Conservation (phyloP, 129 eudicot genomes). For the Dittrichia graveolens region DNA sequence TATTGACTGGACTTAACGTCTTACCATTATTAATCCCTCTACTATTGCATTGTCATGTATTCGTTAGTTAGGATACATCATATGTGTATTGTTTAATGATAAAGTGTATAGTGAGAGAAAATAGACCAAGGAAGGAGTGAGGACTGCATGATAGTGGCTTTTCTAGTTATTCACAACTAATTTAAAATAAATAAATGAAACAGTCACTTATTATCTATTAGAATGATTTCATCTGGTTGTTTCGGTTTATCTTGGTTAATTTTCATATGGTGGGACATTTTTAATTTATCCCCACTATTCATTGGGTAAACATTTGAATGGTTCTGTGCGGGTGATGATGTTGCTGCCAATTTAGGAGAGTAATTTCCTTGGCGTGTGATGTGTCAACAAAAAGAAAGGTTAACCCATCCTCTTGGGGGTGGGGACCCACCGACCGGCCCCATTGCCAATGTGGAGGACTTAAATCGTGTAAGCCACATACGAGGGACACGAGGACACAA, state of each 20-base stretch:
- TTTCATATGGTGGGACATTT: background rate
- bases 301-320: no score
- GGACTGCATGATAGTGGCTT: conserved; percentile 9
- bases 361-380: no score
- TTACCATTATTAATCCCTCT: background rate
- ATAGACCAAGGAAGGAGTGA: conserved; percentile 27
- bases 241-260: conserved; percentile 11
- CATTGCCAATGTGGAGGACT: no score
- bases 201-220: background rate
- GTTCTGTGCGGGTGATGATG: no score
- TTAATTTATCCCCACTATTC: no score
- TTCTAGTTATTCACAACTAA: conserved; percentile 9
- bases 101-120: background rate
- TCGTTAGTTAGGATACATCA: background rate
- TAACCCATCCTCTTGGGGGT: no score
- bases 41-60: conserved; percentile 21
- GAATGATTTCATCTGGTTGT: conserved; percentile 8
- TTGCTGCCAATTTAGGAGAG: no score
- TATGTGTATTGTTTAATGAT: no score
- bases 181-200: background rate
- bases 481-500: no score
- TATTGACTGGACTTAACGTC: background rate
- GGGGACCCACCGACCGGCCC: no score
- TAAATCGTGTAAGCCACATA: no score
- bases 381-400: no score